Evolutionary conservation across 768 basidiomycete genomes (phyloP).

Genomic region (Boletus rubropictus): DNA sequence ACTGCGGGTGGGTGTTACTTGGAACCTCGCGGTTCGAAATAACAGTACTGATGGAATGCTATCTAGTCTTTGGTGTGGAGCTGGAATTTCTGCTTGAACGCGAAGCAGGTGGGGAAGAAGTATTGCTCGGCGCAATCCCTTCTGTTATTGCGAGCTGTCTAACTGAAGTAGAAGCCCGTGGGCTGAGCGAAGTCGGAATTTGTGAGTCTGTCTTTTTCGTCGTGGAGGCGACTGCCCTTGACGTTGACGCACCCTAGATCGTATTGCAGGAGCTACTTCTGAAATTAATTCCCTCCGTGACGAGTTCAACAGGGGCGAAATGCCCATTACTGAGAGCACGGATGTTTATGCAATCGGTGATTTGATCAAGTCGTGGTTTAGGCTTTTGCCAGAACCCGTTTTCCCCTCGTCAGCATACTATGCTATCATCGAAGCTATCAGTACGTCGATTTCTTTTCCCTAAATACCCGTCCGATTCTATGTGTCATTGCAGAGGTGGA

Average conservation of each 20-base stretch:
- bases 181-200: conserved; percentile 76
- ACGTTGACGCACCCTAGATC: conserved; percentile 43
- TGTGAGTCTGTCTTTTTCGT: conserved; percentile 44
- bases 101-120: conserved; percentile 47
- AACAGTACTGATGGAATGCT: conserved; percentile 3
- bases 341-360: conserved; percentile 85
- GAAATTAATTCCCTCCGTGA: conserved; percentile 69
- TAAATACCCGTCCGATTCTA: conserved; percentile 2
- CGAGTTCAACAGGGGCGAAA: conserved; percentile 69
- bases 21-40: background rate
- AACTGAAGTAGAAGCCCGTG: conserved; percentile 65
- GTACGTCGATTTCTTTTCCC: conserved; percentile 36
- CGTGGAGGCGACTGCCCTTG: background rate
- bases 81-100: conserved; percentile 62
- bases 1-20: conserved; percentile 51
- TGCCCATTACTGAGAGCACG: conserved; percentile 50
- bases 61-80: conserved; percentile 69
- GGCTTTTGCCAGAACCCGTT: conserved; percentile 72
- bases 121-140: conserved; percentile 58
- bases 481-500: conserved; percentile 49
- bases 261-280: conserved; percentile 70
- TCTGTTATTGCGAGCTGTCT: conserved; percentile 61
- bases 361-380: conserved; percentile 81
- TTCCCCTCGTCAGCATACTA: conserved; percentile 67
- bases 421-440: conserved; percentile 63